Base-by-base conservation (phyloP, 768 basidiomycete species). In the Leccinum disarticulatum region DNA sequence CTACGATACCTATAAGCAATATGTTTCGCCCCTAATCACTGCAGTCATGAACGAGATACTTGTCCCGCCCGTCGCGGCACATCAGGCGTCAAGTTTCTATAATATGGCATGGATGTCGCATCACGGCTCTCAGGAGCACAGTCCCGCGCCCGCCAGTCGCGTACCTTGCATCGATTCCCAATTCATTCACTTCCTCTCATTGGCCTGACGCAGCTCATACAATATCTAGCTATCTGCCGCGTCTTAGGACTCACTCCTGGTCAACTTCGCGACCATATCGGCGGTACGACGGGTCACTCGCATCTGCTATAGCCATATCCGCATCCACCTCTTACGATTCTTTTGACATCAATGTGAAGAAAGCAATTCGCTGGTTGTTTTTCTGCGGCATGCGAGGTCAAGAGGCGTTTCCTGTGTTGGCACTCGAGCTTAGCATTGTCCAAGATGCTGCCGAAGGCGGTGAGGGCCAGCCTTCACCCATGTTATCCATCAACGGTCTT, bases 131-230 rank as follows among this genome's bases (percentile, higher is more conserved):
- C 85, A 13, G 87, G 90, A 54, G 75, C 82, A n/a, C n/a, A 0
- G 66, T 73, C 0, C 78, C 87, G 53, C 90, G 90, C 48, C 97
- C 97, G 5, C 80, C 93, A 2, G 77, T 87, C 51, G 74, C 88
- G 4, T 99, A 98, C 75, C 83, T 98, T 58, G 95, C 93, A 11
- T 95, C 95, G 4, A 85, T 97, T 59, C 95, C 97, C 30, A 76
- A 98, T 64, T 98, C n/a, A n/a, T n/a, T n/a, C 97, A 1, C 86
- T 97, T 69, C 96, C 96, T 33, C 85, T 99, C 65, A 98, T 99
- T 70, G 96, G 95, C 50, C 85, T 98, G 56, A 96, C 95, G 1
- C 97, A 98, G 72, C 89, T 98, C 70, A 84, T 87, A 8, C 97
- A 98, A 70, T 99, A 97, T 73, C 81, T 97, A 62, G 80, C 90